Conservation (phyloP, 2,329 filamentous ascomycete species). For the Epichloe gansuensis region DNA sequence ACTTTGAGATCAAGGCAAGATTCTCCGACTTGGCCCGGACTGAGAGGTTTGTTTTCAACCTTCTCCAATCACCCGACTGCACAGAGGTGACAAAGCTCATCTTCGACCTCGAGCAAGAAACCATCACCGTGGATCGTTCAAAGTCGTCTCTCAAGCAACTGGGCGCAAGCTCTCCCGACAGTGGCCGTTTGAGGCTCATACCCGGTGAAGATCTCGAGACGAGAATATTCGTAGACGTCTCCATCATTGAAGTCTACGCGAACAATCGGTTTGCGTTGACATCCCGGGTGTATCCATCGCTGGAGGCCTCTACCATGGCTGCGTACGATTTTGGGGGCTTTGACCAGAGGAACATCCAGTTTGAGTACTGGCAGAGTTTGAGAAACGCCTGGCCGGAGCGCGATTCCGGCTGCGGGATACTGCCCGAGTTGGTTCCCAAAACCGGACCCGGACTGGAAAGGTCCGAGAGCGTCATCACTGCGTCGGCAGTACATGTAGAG, state of each 20-base stretch:
- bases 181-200: slow-evolving; percentile 1
- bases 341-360: not conserved
- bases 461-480: not conserved
- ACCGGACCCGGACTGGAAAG: not conserved
- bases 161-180: slow-evolving; percentile 1
- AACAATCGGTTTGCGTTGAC: slow-evolving; percentile 13
- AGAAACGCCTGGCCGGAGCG: slow-evolving; percentile 5
- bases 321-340: slow-evolving; percentile 3
- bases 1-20: slow-evolving; percentile 4
- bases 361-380: slow-evolving; percentile 3
- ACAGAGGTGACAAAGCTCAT: slow-evolving; percentile 9
- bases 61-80: slow-evolving; percentile 4
- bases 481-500: not conserved
- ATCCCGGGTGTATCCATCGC: slow-evolving; percentile 11
- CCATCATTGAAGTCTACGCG: slow-evolving; percentile 11
- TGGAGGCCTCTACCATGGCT: slow-evolving; percentile 3
- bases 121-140: slow-evolving; percentile 9
- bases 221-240: slow-evolving; percentile 11
- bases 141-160: slow-evolving; percentile 8
- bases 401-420: not conserved
- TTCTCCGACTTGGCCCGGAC: slow-evolving; percentile 2
- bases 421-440: slow-evolving; percentile 3
- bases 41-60: slow-evolving; percentile 4
- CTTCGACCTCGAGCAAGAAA: slow-evolving; percentile 8
- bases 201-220: slow-evolving; percentile 11